Percentiles rank a stretch among this genome's conserved stretches.
phyloP scores from a whole-genome alignment of 495 filamentous ascomycete genomes.

The Hypomontagnella submonticulosa region DNA sequence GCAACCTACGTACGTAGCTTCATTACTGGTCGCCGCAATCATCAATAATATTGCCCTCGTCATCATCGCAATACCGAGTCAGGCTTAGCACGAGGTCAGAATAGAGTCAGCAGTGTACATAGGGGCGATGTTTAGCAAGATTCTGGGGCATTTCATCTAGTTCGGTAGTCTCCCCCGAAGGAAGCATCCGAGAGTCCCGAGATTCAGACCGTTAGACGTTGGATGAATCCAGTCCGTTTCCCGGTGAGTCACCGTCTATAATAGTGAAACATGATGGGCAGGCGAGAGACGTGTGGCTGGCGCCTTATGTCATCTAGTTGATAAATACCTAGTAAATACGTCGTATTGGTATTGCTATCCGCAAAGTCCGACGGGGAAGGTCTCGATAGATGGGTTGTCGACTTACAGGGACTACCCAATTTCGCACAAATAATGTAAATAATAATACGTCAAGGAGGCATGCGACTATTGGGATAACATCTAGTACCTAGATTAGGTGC shows the following conservation, averaged over 20 bases:
- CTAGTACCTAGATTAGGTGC: slow-evolving; percentile 12
- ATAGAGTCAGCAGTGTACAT: slow-evolving; percentile 19
- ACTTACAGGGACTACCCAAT: slow-evolving; percentile 27
- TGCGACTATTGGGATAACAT: slow-evolving; percentile 22
- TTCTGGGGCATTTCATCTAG: slow-evolving; percentile 20
- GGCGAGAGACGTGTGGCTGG: slow-evolving; percentile 19
- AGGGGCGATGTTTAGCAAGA: slow-evolving; percentile 31
- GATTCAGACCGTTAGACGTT: slow-evolving; percentile 14
- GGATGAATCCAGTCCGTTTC: slow-evolving; percentile 24
- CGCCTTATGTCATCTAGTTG: slow-evolving; percentile 16
- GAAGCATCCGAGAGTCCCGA: slow-evolving; percentile 17
- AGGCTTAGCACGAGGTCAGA: slow-evolving; percentile 3
- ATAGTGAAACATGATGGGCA: slow-evolving; percentile 29
- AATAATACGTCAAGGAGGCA: slow-evolving; percentile 25
- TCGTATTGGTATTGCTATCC: slow-evolving; percentile 17
- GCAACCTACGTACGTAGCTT: neutral
- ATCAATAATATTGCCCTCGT: slow-evolving; percentile 12
- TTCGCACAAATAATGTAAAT: neutral
- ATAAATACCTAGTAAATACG: slow-evolving; percentile 11
- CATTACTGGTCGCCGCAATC: slow-evolving; percentile 9
- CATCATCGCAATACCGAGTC: slow-evolving; percentile 15
- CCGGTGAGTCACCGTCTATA: slow-evolving; percentile 39
- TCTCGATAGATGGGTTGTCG: slow-evolving; percentile 22
- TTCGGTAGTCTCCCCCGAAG: slow-evolving; percentile 25
- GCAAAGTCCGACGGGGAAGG: slow-evolving; percentile 12